Base-by-base conservation (phyloP, 2,329 filamentous ascomycete species). In the Trichoderma sp. region DNA sequence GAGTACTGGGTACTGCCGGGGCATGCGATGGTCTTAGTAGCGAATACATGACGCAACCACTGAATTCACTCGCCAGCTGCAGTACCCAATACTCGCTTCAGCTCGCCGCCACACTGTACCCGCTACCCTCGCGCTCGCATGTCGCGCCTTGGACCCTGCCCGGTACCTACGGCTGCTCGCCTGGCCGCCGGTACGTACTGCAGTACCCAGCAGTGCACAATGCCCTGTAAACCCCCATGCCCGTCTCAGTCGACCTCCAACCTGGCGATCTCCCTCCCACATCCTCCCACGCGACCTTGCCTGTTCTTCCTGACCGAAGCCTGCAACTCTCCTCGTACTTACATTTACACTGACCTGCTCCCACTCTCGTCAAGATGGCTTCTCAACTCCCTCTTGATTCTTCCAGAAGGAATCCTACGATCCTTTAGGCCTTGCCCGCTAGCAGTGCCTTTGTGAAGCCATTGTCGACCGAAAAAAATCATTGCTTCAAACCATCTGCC, bases 291-390 rank as follows among this genome's bases (percentile, higher is more conserved):
- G 68, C 71, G 68, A 67, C 68, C 71, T 70, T 71, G 58, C 68
- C 73, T 57, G 34, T 69, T 73, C 62, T 68, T 70, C 53, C 64
- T 73, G 65, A 68, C 72, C 70, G 70, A 73, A 65, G 55, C 36
- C 57, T 59, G 57, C 57, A 50, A n/a, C 57, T 59, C 57, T 30
- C 43, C 43, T 36, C 55, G 66, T 68, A 58, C 65, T 34, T 61
- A 68, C 66, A 36, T 43, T 39, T 61, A 68, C 66, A 53, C 58
- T 39, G 47, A 23, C 26, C 55, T 30, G 63, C 66, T 70, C 61
- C 70, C 57, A 62, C 68, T 62, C 59, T 30, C 59, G 70, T 75
- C 74, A 77, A 73, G 72, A 76, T 77, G 76, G 73, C 73, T 20
- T 73, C 70, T 55, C 64, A 70, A 47, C 66, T 75, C 73, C 75